These are phyloP conservation scores for Picochlorum sp. DNA, from an alignment of 139 green algal species.

Conservation along the genomic window DNA sequence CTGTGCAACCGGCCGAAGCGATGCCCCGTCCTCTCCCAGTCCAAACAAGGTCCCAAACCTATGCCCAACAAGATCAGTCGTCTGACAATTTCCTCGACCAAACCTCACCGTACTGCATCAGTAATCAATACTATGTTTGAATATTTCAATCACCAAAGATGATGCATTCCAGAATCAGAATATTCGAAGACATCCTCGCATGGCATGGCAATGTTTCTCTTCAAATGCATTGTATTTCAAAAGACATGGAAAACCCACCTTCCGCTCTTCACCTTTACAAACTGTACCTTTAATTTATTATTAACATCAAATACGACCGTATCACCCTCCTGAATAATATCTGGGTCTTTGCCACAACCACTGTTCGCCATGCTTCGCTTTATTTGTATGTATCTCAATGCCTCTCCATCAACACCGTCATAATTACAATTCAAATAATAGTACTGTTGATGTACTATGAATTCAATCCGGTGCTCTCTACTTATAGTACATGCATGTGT, in stretches of 20 bases:
- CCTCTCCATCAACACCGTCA: too few relatives aligned
- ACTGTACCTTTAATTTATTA: not conserved
- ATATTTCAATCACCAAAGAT: too few relatives aligned
- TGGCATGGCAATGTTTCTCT: not conserved
- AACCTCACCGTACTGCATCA: not conserved
- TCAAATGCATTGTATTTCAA: not conserved
- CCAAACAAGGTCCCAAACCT: conserved; percentile 52
- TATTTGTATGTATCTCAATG: too few relatives aligned
- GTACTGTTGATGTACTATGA: too few relatives aligned
- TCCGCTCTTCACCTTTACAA: not conserved
- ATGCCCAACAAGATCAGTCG: conserved; percentile 42
- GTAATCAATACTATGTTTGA: too few relatives aligned
- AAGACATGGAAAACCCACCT: not conserved
- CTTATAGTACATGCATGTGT: too few relatives aligned
- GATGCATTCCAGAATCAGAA: too few relatives aligned
- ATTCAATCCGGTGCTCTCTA: too few relatives aligned
- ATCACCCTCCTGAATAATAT: not conserved
- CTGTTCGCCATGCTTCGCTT: too few relatives aligned
- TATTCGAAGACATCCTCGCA: too few relatives aligned
- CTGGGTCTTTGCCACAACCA: not conserved
- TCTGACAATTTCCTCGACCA: conserved; percentile 29
- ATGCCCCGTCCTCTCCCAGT: conserved; percentile 21
- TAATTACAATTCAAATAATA: too few relatives aligned
- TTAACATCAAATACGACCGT: conserved; percentile 2
- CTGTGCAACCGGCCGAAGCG: conserved; percentile 5